These are phyloP conservation scores for Calocybe indica DNA, from an alignment of 768 basidiomycete species.

Conservation along the genomic window DNA sequence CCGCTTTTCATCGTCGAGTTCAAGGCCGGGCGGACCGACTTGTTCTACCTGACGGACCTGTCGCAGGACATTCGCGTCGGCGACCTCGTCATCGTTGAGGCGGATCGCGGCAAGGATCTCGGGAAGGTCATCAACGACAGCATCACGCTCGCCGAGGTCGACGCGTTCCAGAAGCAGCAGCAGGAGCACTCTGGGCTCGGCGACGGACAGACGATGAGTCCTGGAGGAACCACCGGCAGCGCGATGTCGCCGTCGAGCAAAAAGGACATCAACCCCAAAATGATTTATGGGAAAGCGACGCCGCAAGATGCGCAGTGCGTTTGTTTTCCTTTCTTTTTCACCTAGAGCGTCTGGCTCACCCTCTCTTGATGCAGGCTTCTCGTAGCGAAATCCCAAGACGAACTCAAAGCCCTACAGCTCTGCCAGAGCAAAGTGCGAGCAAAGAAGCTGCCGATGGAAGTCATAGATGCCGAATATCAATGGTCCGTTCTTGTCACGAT, in stretches of 20 bases:
- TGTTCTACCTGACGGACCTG: slow-evolving; percentile 83
- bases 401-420: slow-evolving; percentile 84
- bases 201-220: slow-evolving; percentile 25
- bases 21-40: slow-evolving; percentile 92
- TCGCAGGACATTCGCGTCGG: slow-evolving; percentile 64
- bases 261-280: slow-evolving; percentile 96
- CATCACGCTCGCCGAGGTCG: slow-evolving; percentile 85
- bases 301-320: slow-evolving; percentile 72
- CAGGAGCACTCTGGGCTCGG: slow-evolving; percentile 41
- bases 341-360: slow-evolving; percentile 3
- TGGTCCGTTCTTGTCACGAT: slow-evolving; percentile 50
- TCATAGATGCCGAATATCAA: slow-evolving; percentile 97
- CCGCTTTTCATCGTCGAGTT: slow-evolving; percentile 97
- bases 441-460: slow-evolving; percentile 97
- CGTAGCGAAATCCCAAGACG: slow-evolving; percentile 81
- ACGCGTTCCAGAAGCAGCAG: slow-evolving; percentile 83
- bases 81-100: slow-evolving; percentile 94
- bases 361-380: slow-evolving; percentile 45
- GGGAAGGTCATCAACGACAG: slow-evolving; percentile 90
- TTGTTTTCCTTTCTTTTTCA: slow-evolving; percentile 4
- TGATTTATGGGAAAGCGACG: slow-evolving; percentile 87
- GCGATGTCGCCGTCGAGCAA: slow-evolving; percentile 35
- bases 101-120: slow-evolving; percentile 89
- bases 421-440: slow-evolving; percentile 90
- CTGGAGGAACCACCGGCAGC: slow-evolving; percentile 18